These are phyloP conservation scores for Tubosaeta sp. DNA, from an alignment of 768 basidiomycete genomes.

Conservation along the genomic window DNA sequence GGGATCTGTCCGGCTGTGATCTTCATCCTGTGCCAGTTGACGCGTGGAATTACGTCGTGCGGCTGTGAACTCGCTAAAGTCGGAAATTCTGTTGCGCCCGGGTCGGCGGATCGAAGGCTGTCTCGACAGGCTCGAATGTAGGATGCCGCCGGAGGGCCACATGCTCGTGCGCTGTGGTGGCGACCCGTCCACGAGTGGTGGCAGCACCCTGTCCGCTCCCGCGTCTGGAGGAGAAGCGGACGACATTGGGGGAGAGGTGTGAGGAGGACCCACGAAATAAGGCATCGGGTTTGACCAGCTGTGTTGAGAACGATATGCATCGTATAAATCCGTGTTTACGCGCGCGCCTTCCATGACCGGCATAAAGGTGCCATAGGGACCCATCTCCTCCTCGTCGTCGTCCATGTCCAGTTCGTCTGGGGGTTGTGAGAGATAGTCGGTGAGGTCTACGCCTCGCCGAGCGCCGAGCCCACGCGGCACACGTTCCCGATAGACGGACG, in stretches of 20 bases:
- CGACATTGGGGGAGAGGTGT: constrained; percentile 24
- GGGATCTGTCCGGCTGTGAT: constrained; percentile 12
- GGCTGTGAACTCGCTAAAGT: constrained; percentile 70
- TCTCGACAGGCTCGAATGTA: constrained; percentile 41
- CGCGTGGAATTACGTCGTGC: constrained; percentile 54
- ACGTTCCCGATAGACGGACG: constrained; percentile 52
- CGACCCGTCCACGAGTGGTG: constrained; percentile 27
- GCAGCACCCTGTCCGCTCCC: constrained; percentile 22
- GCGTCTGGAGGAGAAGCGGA: constrained; percentile 25
- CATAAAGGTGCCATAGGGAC: constrained; percentile 35
- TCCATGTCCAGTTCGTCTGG: constrained; percentile 57
- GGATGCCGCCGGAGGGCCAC: constrained; percentile 24
- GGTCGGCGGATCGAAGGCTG: constrained; percentile 62
- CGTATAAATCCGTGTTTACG: constrained; percentile 58
- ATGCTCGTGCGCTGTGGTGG: constrained; percentile 16
- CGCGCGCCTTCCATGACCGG: constrained; percentile 49
- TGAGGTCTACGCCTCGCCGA: constrained; percentile 35
- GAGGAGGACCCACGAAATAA: constrained; percentile 19
- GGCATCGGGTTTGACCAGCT: constrained; percentile 27
- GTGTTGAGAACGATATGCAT: constrained; percentile 49
- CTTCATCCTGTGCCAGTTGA: constrained; percentile 29
- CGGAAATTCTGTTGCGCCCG: constrained; percentile 48
- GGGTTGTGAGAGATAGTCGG: constrained; percentile 51
- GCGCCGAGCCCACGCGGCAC: constrained; percentile 33
- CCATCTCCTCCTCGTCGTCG: constrained; percentile 66